A percentile compares a stretch with the other conserved stretches of the same genome.
phyloP scores from a whole-genome alignment of 345 rosid genomes.

The Boechera retrofracta region DNA sequence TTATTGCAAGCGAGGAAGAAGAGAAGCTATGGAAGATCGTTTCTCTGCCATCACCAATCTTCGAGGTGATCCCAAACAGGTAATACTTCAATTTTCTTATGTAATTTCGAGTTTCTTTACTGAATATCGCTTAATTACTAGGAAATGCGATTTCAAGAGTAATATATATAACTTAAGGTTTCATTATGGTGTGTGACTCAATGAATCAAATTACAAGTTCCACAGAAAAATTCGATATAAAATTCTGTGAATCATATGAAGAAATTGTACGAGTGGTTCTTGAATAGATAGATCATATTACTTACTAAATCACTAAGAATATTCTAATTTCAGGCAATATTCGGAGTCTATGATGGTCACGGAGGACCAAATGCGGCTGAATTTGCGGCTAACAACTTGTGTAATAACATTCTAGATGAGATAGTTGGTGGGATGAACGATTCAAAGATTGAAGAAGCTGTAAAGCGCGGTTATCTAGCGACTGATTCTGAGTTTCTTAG shows the following conservation, averaged over 20 bases:
- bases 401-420: constrained; percentile 62
- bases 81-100: constrained; percentile 26
- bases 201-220: background rate
- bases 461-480: constrained; percentile 67
- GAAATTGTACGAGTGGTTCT: background rate
- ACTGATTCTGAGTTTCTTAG: constrained; percentile 77
- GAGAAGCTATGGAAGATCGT: constrained; percentile 91
- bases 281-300: background rate
- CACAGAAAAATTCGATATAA: no score
- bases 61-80: constrained; percentile 74
- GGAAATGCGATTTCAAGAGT: background rate
- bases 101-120: background rate
- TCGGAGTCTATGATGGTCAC: constrained; percentile 89
- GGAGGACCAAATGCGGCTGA: constrained; percentile 86
- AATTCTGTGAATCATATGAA: background rate
- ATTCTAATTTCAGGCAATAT: constrained; percentile 59
- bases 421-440: constrained; percentile 46
- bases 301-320: background rate
- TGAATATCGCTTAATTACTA: background rate
- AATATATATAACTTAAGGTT: background rate
- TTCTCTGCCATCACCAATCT: constrained; percentile 59
- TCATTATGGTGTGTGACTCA: background rate
- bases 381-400: constrained; percentile 69
- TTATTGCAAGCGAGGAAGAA: constrained; percentile 80
- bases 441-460: constrained; percentile 53